phyloP scores from a whole-genome alignment of 306 rosid genomes.

The Trifolium subterraneum region DNA sequence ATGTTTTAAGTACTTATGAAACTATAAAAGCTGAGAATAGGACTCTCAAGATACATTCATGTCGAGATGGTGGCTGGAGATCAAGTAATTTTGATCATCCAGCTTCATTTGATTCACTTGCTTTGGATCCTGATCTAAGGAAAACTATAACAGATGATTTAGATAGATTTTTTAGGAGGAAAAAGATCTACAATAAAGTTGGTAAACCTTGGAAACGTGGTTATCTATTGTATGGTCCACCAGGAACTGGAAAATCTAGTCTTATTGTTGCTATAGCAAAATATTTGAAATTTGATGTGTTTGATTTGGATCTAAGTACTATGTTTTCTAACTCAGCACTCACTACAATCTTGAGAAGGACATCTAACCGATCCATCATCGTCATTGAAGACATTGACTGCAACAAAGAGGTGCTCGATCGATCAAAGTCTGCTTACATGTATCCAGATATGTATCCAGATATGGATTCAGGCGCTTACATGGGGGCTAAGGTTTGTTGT shows the following conservation, averaged over 20 bases:
- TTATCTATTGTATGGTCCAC: slow-evolving; percentile 49
- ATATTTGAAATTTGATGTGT: slow-evolving; percentile 49
- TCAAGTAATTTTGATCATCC: slow-evolving; percentile 41
- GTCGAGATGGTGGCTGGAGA: background rate
- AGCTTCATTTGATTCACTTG: slow-evolving; percentile 46
- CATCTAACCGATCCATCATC: slow-evolving; percentile 46
- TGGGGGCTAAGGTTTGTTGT: slow-evolving; percentile 12
- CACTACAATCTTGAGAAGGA: slow-evolving; percentile 18
- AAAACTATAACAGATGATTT: slow-evolving; percentile 35
- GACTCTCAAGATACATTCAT: slow-evolving; percentile 26
- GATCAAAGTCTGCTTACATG: background rate
- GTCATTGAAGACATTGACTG: slow-evolving; percentile 61
- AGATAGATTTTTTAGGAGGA: slow-evolving; percentile 46
- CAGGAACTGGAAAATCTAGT: slow-evolving; percentile 56
- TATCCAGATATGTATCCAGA: too few species aligned
- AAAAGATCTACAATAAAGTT: slow-evolving; percentile 46
- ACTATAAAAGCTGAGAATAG: slow-evolving; percentile 20
- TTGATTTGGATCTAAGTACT: slow-evolving; percentile 46
- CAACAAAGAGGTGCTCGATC: slow-evolving; percentile 39
- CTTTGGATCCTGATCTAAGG: slow-evolving; percentile 46
- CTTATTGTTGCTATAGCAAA: slow-evolving; percentile 52
- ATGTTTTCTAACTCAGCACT: slow-evolving; percentile 18
- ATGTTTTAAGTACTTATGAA: slow-evolving; percentile 26
- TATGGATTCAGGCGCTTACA: too few species aligned
- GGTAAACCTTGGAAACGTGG: slow-evolving; percentile 62